Base-by-base conservation (phyloP, 2,329 filamentous ascomycete genomes). In the Clarireedia monteithiana region DNA sequence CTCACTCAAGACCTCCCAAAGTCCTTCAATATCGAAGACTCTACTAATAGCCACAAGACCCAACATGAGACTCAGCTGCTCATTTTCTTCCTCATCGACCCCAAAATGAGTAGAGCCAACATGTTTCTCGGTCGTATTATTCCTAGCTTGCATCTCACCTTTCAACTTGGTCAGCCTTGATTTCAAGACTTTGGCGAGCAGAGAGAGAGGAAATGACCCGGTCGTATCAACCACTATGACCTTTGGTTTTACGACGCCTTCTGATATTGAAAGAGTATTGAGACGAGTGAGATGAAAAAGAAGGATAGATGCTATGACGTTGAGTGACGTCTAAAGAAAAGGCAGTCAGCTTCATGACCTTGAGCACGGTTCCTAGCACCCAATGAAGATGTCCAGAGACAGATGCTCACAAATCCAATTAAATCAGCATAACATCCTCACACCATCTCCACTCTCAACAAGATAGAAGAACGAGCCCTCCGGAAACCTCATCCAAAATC, bases 1-100 rank as follows among this genome's bases (percentile, higher is more conserved):
- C 61, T 85, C 82, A 2, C 65, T 68, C 36, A 85, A 62, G 1
- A 80, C 80, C 64, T 84, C 80, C 73, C 73, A 77, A 17, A 85
- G 62, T 0, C 82, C 82, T 47, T 82, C 75, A 10, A 82, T 61
- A 58, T 83, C 80, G 60, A 85, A 85, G 1, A 84, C 75, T 24
- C 78, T 73, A 24, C 79, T 78, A 27, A 85, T 72, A 34, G 76
- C 73, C 4, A 83, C 75, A 47, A 72, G 71, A 47, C 78, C 76
- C 3, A 85, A 68, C 49, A n/a, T 58, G 53, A 2, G 50, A 49
- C 40, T 63, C 60, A 67, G 58, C 2, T 59, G 39, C 6, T 56
- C 52, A 38, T 63, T 56, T 14, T 62, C 52, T 2, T 49, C 47
- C 2, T 46, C 46, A 4, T 48, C 55, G 3, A 36, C 23, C 10